phyloP scores from a whole-genome alignment of 164 flowering plant species.

The Malania oleifera region DNA sequence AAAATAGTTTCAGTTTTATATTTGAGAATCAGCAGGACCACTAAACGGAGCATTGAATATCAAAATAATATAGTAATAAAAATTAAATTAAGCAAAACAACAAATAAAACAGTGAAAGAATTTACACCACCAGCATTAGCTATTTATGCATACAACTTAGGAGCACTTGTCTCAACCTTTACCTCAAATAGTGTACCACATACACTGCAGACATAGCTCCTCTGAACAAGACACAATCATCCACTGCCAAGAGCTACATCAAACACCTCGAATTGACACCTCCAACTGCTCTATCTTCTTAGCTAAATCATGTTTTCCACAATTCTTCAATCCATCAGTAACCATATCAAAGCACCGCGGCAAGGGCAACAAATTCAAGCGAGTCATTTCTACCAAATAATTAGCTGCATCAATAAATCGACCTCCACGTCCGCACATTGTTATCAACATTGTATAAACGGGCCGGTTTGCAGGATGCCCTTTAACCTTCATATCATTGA shows the following conservation, averaged over 20 bases:
- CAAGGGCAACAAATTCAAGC: constrained; percentile 54
- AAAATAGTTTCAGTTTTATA: too few species aligned
- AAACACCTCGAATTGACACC: constrained; percentile 51
- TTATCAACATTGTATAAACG: constrained; percentile 85
- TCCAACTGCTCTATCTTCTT: constrained; percentile 74
- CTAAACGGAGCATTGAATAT: too few species aligned
- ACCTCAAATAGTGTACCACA: too few species aligned
- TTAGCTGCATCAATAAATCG: constrained; percentile 80
- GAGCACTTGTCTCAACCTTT: too few species aligned
- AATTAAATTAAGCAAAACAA: too few species aligned
- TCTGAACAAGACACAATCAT: background rate
- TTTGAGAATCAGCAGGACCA: too few species aligned
- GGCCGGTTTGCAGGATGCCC: constrained; percentile 93
- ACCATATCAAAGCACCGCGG: constrained; percentile 85
- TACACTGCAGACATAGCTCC: too few species aligned
- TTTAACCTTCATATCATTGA: constrained; percentile 80
- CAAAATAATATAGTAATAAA: too few species aligned
- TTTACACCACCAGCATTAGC: too few species aligned
- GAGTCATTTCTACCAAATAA: constrained; percentile 90
- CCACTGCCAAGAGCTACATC: constrained; percentile 6
- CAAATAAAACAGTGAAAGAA: too few species aligned
- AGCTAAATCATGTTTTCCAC: constrained; percentile 90
- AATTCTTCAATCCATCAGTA: constrained; percentile 86
- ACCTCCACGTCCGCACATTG: constrained; percentile 83
- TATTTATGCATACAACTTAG: too few species aligned